Evolutionary conservation across 768 basidiomycete species (phyloP).

Genomic region (Boletus bicolor): DNA sequence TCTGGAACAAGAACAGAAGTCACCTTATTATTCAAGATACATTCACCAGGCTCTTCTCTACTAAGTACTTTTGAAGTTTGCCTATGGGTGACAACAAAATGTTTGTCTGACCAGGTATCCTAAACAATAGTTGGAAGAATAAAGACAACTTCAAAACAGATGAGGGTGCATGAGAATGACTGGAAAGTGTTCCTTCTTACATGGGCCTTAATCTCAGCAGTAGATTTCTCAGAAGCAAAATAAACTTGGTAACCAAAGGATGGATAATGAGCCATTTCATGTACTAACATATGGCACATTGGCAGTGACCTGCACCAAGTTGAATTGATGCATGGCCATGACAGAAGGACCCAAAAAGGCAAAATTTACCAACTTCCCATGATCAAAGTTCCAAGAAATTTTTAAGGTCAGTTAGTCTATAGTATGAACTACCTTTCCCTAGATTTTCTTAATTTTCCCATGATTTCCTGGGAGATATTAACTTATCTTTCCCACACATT

Average conservation of each 20-base stretch:
- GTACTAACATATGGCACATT: constrained; percentile 42
- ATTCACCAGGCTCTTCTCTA: constrained; percentile 3
- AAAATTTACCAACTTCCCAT: too few species aligned
- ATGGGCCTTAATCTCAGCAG: constrained; percentile 52
- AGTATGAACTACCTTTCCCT: too few species aligned
- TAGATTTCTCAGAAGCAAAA: constrained; percentile 52
- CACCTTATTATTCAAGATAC: constrained; percentile 22
- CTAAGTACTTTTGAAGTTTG: constrained; percentile 7
- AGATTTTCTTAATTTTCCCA: too few species aligned
- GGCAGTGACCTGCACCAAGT: too few species aligned
- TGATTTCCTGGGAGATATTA: too few species aligned
- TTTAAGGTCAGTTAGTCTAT: too few species aligned
- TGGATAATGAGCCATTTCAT: constrained; percentile 52
- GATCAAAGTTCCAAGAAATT: too few species aligned
- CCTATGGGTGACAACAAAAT: background rate
- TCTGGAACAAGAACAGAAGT: background rate
- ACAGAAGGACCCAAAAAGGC: too few species aligned
- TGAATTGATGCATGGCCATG: too few species aligned
- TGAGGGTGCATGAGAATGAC: background rate
- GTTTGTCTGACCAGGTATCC: background rate
- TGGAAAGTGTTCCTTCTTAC: constrained; percentile 34
- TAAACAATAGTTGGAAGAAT: constrained; percentile 19
- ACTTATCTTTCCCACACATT: too few species aligned
- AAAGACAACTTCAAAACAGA: constrained; percentile 28
- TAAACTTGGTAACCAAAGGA: constrained; percentile 67